Conservation (phyloP, 2,329 filamentous ascomycete genomes). For the Colletotrichum endophyticum region DNA sequence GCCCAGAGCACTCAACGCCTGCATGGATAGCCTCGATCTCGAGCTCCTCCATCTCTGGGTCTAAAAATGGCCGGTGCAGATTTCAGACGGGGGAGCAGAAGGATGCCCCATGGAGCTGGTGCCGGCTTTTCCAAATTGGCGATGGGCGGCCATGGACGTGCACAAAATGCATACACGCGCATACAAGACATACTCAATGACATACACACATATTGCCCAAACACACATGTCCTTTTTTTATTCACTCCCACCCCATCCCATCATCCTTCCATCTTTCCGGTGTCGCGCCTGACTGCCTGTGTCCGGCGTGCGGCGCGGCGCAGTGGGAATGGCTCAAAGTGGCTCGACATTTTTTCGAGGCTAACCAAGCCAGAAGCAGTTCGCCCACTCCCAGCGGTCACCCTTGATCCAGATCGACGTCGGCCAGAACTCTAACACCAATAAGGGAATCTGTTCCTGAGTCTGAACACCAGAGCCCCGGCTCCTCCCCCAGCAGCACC, state of each 20-base stretch:
- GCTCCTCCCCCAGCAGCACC: neutral
- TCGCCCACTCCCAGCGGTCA: constrained; percentile 11
- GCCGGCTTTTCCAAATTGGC: neutral
- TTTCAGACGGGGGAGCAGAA: neutral
- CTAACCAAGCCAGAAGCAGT: constrained; percentile 19
- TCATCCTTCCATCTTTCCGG: neutral
- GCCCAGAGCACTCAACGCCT: neutral
- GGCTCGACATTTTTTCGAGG: constrained; percentile 12
- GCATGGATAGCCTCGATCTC: neutral
- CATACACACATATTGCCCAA: neutral
- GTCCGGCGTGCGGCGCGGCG: constrained; percentile 6
- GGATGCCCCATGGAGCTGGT: neutral
- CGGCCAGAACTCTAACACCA: constrained; percentile 22
- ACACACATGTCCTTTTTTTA: neutral
- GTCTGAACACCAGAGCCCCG: neutral
- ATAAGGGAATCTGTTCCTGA: constrained; percentile 16
- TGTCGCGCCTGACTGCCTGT: neutral
- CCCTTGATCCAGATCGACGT: constrained; percentile 20
- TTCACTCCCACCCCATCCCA: neutral
- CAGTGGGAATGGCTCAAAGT: constrained; percentile 18
- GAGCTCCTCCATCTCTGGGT: neutral
- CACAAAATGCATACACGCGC: neutral
- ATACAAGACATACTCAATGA: neutral
- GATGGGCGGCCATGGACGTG: neutral
- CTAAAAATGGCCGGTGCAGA: neutral